Base-by-base conservation (phyloP, 2,329 filamentous ascomycete species). In the Fusarium chaquense region DNA sequence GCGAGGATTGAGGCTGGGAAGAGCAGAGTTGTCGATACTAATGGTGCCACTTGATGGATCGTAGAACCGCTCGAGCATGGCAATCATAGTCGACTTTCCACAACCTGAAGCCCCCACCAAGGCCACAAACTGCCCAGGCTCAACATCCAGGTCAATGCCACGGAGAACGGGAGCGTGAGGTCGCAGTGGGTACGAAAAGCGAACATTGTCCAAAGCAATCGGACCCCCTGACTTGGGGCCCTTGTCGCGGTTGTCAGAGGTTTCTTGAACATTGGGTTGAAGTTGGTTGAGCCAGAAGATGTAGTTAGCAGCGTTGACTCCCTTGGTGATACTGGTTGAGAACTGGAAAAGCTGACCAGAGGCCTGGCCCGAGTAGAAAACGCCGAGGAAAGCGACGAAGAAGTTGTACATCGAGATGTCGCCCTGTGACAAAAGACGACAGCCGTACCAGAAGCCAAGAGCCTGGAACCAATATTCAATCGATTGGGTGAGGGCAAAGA, bases 51-150 rank as follows among this genome's bases (percentile, higher is more conserved):
- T 76, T 2, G 77, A 77, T 0, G 81, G 78, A 51, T 82, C 79
- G 70, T 83, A 84, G 71, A 83, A 83, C 3, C 83, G 79, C 64
- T 84, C 81, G 1, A 86, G 76, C 67, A 86, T 79, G 15, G 84
- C 83, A 55, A 91, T 82, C 57, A 88, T 86, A 1, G 89, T 90
- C 2, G 85, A 87, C 74, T 91, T 91, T 3, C 87, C 87, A 58
- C 85, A 87, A 7, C 87, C 86, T 1, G 84, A 75, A 33, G 73
- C 72, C 22, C 87, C 87, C 0, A 89, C 86, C 22, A 89, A 79
- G 0, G 86, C 87, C 5, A 85, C 79, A 50, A 84, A 87, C 41
- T 86, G 81, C 18, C 85, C 84, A 7, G 81, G 81, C 54, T 79
- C 72, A 66, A 85, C 73, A 12, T 68, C 35, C 6, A 75, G 20